Evolutionary conservation across 2,329 filamentous ascomycete species (phyloP), one percentile per base, ranked within the genome.

Genomic region (Myriosclerotinia scirpicola): DNA sequence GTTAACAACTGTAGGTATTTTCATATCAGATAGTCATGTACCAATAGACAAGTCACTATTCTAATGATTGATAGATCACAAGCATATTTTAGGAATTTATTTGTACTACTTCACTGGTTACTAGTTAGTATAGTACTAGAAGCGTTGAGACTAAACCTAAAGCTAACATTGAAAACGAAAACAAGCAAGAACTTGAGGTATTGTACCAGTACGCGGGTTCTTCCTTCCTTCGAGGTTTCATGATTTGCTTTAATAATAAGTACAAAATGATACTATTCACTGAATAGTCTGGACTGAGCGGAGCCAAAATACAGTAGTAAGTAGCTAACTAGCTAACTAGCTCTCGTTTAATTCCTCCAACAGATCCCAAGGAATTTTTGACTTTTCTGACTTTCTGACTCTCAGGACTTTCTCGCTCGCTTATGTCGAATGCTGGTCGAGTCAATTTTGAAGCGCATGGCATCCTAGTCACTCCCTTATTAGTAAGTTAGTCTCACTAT

Each of bases 361-460:
- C 42, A 30, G 38, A 56, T 38, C 62, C 26, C 26, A 26, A 26
- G 26, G 26, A 26, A 26, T 26, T 2, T 26, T 26, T 26, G 26
- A 64, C 56, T 40, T n/a, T 26, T 34, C 36, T 38, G 61, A 63
- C 26, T 40, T 40, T 40, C 46, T 14, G 11, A 55, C 26, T 34
- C 34, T 54, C 54, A 3, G 54, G 54, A 14, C 20, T 34, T 58
- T 34, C 30, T 34, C 22, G 30, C 30, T 61, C 44, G 58, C 34
- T 61, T 61, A 61, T 40, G 5, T 48, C 9, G 14, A 38, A 65
- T 52, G 54, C 63, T 59, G 30, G 53, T 34, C 63, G 7, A 61
- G 30, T 38, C 53, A 58, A 65, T 38, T 58, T 42, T 65, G 42
- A 58, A 42, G n/a, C 62, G 62, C 53, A 64, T 64, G 62, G 61